Conservation (phyloP, 2,329 filamentous ascomycete genomes). For the Aspergillus brasiliensis region DNA sequence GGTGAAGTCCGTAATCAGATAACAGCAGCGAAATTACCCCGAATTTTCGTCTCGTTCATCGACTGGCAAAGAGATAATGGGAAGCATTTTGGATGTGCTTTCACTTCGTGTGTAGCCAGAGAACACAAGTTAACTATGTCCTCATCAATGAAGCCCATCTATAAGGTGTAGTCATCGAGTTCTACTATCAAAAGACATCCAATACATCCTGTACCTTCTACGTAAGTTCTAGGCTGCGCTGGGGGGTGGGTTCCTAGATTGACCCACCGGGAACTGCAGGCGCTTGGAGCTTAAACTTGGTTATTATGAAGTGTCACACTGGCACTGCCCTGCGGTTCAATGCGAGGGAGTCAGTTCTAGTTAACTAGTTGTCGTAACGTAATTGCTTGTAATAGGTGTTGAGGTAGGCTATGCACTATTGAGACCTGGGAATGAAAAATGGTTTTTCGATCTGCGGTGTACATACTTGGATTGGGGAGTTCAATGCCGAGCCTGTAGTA, state of each 20-base stretch:
- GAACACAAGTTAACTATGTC: neutral
- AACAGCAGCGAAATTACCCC: neutral
- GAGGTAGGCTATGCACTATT: neutral
- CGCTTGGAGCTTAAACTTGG: neutral
- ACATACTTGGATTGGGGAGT: neutral
- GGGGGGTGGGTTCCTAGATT: neutral
- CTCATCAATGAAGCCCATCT: neutral
- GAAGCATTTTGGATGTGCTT: constrained; percentile 27
- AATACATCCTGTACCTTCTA: neutral
- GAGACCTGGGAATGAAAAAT: neutral
- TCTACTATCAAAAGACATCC: no score
- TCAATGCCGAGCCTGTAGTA: neutral
- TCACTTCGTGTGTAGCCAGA: constrained; percentile 21
- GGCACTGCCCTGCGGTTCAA: no score
- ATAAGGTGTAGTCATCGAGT: neutral
- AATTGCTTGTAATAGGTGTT: neutral
- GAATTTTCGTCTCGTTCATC: neutral
- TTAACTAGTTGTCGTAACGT: neutral
- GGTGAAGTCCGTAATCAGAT: neutral
- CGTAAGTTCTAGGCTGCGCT: neutral
- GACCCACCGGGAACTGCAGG: neutral
- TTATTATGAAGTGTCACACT: no score
- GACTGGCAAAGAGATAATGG: constrained; percentile 30
- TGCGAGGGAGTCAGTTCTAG: no score
- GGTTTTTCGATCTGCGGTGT: neutral